phyloP scores from a whole-genome alignment of 164 flowering plant genomes.

The Sextonia rubra region DNA sequence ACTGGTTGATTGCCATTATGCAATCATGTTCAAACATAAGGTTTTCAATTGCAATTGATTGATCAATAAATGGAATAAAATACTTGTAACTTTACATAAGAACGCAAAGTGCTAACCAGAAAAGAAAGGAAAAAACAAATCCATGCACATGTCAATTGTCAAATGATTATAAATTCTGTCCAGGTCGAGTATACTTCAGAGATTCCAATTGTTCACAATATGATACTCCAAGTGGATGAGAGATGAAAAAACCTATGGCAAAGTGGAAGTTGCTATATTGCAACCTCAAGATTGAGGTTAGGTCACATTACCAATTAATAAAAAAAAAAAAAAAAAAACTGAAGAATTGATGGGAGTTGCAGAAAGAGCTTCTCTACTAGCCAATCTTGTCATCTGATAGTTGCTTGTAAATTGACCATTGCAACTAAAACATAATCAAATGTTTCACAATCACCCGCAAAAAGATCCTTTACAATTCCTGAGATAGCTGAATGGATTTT shows the following conservation, averaged over 20 bases:
- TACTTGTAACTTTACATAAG: background rate
- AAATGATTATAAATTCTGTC: background rate
- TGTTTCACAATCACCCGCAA: too few relatives aligned
- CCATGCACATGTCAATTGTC: too few relatives aligned
- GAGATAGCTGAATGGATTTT: too few relatives aligned
- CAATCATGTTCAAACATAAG: background rate
- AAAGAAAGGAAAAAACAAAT: background rate
- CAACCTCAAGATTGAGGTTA: too few relatives aligned
- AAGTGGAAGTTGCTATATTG: too few relatives aligned
- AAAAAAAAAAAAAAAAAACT: too few relatives aligned
- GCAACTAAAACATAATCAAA: too few relatives aligned
- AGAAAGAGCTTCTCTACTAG: background rate
- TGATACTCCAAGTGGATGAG: background rate
- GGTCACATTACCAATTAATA: too few relatives aligned
- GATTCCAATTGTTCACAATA: background rate
- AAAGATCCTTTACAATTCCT: too few relatives aligned
- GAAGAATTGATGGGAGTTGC: background rate
- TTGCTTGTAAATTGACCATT: background rate
- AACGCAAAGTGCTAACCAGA: background rate
- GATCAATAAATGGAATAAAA: background rate
- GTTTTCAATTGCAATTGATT: background rate
- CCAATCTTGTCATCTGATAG: background rate
- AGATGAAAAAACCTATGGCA: background rate
- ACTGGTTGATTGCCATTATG: too few relatives aligned
- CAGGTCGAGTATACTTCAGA: background rate